Evolutionary conservation across 2,329 filamentous ascomycete genomes (phyloP), one percentile per base, ranked within the genome.

Genomic region (Cladorrhinum sp.): DNA sequence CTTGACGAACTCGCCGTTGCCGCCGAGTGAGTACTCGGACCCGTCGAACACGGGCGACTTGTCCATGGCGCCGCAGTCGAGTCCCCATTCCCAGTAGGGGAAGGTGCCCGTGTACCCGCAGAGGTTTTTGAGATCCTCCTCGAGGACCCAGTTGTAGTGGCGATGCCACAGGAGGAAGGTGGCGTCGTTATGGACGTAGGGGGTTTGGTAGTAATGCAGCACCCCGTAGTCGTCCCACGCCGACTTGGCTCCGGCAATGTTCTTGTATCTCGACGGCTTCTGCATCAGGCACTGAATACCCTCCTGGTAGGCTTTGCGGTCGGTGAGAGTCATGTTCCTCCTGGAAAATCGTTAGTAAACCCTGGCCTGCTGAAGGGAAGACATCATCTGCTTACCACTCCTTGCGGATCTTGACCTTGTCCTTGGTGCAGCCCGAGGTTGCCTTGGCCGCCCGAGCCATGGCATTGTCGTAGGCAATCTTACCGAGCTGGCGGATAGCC

Each of bases 21-120:
- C 75, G 22, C 74, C 74, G 63, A 79, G 70, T 2, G 73, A 76
- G 58, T 69, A 71, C n/a, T 71, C 73, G 57, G 72, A 75, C 50
- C 78, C 77, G 61, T 79, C 76, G 62, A 76, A 77, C 25, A 79
- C 66, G 5, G 75, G 70, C 10, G 74, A 76, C 67, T 67, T 73
- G 56, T 72, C 66, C 50, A 74, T 63, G 52, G 67, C 63, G 23
- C 63, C 53, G 50, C 68, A 67, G 55, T 74, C 72, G 4, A 71
- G 68, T 3, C 69, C 66, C 76, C 75, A 78, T 62, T 76, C 71
- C 72, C 75, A 76, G 67, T 77, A 78, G 32, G 69, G 62, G 25
- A 69, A 66, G 55, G 55, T 52, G 16, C 63, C 65, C 13, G 38
- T 68, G 62, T 72, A 73, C 1, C 70, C 71, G 62, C 71, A 73